A percentile compares a stretch with the other conserved stretches of the same genome.
phyloP scores from a whole-genome alignment of 1,284 basidiomycete genomes.

The Irpex sp. region DNA sequence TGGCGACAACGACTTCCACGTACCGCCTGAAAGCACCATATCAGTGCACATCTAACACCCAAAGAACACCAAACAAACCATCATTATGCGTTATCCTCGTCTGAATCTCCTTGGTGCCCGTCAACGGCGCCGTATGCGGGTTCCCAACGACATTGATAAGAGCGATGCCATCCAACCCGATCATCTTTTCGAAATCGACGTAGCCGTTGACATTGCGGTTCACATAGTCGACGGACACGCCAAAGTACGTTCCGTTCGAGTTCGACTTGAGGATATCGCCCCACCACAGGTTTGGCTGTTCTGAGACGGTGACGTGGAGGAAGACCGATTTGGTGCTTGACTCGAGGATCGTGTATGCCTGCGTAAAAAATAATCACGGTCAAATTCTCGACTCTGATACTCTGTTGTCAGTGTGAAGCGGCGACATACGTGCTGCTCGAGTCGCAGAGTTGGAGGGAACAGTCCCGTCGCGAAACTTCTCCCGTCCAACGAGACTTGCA shows the following conservation, averaged over 20 bases:
- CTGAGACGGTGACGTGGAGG: constrained; percentile 92
- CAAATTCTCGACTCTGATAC: background rate
- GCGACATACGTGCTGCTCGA: constrained; percentile 75
- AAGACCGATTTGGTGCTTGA: constrained; percentile 93
- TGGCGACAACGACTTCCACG: constrained; percentile 82
- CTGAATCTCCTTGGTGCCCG: constrained; percentile 77
- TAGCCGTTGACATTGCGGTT: constrained; percentile 87
- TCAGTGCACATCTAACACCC: constrained; percentile 2
- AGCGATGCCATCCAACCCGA: constrained; percentile 93
- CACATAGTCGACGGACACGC: constrained; percentile 81
- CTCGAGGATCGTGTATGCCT: constrained; percentile 94
- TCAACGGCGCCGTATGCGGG: constrained; percentile 70
- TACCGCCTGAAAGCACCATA: constrained; percentile 51
- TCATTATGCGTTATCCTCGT: constrained; percentile 96
- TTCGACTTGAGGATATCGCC: constrained; percentile 96
- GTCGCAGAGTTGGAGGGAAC: constrained; percentile 89
- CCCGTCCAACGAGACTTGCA: constrained; percentile 93
- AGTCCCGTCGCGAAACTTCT: constrained; percentile 78
- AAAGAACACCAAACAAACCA: constrained; percentile 38
- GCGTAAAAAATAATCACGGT: constrained; percentile 5
- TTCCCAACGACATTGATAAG: constrained; percentile 90
- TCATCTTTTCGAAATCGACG: constrained; percentile 99
- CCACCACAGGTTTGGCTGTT: constrained; percentile 73
- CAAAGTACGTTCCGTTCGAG: constrained; percentile 97
- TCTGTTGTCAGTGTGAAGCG: background rate